phyloP scores from a whole-genome alignment of 805 yeast genomes.

The Lipomyces starkeyi region DNA sequence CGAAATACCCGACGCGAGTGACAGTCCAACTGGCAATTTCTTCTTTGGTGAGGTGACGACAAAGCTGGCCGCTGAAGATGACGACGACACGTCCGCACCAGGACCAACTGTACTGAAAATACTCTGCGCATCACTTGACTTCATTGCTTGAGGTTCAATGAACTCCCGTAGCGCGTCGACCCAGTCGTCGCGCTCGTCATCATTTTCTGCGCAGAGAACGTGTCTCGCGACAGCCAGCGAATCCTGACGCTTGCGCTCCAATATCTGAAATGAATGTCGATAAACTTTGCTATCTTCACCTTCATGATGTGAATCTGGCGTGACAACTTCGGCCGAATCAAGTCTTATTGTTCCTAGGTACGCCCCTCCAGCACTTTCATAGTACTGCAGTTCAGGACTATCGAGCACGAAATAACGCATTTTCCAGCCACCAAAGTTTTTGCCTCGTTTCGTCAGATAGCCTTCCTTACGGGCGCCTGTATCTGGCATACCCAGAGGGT shows the following conservation, averaged over 20 bases:
- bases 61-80: slow-evolving; percentile 9
- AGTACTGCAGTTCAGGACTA: slow-evolving; percentile 61
- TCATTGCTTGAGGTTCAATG: background rate
- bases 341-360: slow-evolving; percentile 59
- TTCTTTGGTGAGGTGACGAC: slow-evolving; percentile 17
- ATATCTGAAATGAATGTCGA: slow-evolving; percentile 63
- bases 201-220: slow-evolving; percentile 78
- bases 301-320: slow-evolving; percentile 24
- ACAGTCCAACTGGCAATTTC: slow-evolving; percentile 23
- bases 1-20: slow-evolving; percentile 26
- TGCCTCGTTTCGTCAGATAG: slow-evolving; percentile 64
- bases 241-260: slow-evolving; percentile 52
- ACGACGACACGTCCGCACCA: slow-evolving; percentile 12
- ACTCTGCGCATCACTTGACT: slow-evolving; percentile 1
- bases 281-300: slow-evolving; percentile 44
- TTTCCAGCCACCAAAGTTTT: slow-evolving; percentile 74
- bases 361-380: slow-evolving; percentile 62
- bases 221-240: slow-evolving; percentile 47
- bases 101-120: background rate
- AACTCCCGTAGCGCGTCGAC: slow-evolving; percentile 51
- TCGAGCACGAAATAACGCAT: slow-evolving; percentile 70
- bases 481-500: slow-evolving; percentile 52
- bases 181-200: slow-evolving; percentile 78
- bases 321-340: slow-evolving; percentile 55
- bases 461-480: slow-evolving; percentile 67